Conservation (phyloP, 2,329 filamentous ascomycete genomes). For the Fonsecaea multimorphosa region DNA sequence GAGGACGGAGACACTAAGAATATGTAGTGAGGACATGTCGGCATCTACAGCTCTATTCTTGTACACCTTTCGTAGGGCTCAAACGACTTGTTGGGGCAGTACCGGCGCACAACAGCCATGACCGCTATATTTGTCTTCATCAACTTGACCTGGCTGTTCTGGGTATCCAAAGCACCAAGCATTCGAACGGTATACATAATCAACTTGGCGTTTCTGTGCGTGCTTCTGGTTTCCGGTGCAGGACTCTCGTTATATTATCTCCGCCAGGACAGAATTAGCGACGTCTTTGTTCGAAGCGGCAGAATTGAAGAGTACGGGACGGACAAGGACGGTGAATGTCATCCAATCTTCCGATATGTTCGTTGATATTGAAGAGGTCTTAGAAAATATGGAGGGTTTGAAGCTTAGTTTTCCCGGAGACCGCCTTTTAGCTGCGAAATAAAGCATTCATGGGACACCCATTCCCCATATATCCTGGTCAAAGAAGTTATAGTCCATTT, state of each 20-base stretch:
- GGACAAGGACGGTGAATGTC: constrained; percentile 1
- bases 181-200: not conserved
- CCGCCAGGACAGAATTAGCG: constrained; percentile 4
- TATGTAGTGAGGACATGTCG: not conserved
- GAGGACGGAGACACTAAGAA: not conserved
- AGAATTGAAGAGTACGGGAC: constrained; percentile 5
- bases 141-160: constrained; percentile 14
- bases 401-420: no score
- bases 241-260: constrained; percentile 5
- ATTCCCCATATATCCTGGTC: no score
- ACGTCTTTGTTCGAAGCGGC: constrained; percentile 6
- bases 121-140: constrained; percentile 6
- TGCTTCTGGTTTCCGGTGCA: not conserved
- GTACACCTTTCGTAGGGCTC: constrained; percentile 1
- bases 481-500: no score
- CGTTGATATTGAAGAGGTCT: not conserved
- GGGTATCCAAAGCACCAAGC: not conserved
- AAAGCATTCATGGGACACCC: no score
- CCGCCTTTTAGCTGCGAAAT: no score
- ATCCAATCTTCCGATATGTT: not conserved
- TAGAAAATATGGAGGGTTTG: no score
- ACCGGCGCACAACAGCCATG: constrained; percentile 7
- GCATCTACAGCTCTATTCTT: constrained; percentile 6
- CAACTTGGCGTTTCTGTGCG: constrained; percentile 7
- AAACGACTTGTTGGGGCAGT: constrained; percentile 4